Base-by-base conservation (phyloP, 1,284 basidiomycete species). In the Schizopora paradoxa region DNA sequence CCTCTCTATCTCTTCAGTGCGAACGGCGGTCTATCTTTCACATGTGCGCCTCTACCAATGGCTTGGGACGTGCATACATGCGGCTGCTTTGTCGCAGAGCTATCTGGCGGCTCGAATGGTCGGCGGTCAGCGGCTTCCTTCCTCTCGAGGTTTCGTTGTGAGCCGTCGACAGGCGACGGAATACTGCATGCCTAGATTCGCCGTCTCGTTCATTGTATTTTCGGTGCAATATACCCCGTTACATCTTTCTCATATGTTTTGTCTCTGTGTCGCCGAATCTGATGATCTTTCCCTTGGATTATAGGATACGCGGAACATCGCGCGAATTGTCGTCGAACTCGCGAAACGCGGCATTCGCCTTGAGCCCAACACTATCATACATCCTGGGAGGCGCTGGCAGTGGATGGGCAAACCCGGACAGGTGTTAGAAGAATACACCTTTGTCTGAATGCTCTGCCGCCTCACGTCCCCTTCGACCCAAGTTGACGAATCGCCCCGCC, bases 291-390 rank as follows among this genome's bases (percentile, higher is more conserved):
- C 32, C 18, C 18, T 26, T 25, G 21, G 34, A 29, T 16, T 18
- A 29, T 58, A 93, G 90, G 92, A 96, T 64, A 77, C 88, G 23
- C 82, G 86, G 11, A 95, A 95, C 60, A 78, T 95, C 44, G 74
- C 84, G 13, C 77, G 87, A 19, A 82, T 96, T 48, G 63, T 94
- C 29, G 66, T 75, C 38, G 86, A 86, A 56, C 74, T 94, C 14
- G 84, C 82, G 4, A 67, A 75, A 41, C 73, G 78, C 43, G 79
- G 81, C 29, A 69, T 86, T 25, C 65, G 72, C 45, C 69, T 95
- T 48, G 70, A 78, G 51, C 77, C 87, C 19, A 96, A 94, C 58
- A 82, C 79, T 1, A 55, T 65, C 14, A 77, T 93, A 48, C 76
- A 80, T 52, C 76, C 79, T 21, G 74, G 77, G 45, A 72, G 76